phyloP scores from a whole-genome alignment of 495 filamentous ascomycete species.

The Cudoniella acicularis region DNA sequence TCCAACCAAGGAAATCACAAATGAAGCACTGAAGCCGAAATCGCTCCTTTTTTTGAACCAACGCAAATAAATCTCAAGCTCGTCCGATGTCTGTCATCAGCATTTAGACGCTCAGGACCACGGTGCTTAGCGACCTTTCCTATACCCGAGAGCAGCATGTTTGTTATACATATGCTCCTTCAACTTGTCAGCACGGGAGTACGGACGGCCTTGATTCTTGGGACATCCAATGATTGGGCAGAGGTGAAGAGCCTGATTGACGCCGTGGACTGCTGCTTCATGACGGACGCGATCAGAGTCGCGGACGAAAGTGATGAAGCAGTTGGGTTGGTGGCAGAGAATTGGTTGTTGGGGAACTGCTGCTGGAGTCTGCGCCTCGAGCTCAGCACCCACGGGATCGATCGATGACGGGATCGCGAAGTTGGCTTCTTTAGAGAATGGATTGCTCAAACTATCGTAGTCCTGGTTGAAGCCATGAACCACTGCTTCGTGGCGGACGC shows the following conservation, averaged over 20 bases:
- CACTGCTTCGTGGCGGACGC: too few relatives aligned
- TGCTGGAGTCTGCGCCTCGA: neutral
- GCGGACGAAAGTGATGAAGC: neutral
- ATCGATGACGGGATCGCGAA: too few relatives aligned
- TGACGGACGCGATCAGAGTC: conserved; percentile 1
- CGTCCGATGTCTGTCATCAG: too few relatives aligned
- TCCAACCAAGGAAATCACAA: too few relatives aligned
- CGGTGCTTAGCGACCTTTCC: neutral
- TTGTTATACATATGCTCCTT: conserved; percentile 3
- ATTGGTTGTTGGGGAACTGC: neutral
- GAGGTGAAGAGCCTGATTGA: neutral
- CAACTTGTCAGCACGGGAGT: conserved; percentile 1
- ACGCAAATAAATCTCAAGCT: too few relatives aligned
- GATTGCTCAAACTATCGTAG: too few relatives aligned
- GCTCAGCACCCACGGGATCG: neutral
- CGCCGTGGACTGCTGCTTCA: neutral
- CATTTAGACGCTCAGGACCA: too few relatives aligned
- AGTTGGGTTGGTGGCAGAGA: neutral
- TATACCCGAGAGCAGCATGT: neutral
- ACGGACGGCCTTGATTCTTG: neutral
- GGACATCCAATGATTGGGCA: conserved; percentile 1
- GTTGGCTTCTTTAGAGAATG: too few relatives aligned
- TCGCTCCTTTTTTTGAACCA: too few relatives aligned
- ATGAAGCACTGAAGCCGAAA: too few relatives aligned
- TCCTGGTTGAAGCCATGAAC: too few relatives aligned